Conservation (phyloP, 1,284 basidiomycete species). For the Golubevia sp. region DNA sequence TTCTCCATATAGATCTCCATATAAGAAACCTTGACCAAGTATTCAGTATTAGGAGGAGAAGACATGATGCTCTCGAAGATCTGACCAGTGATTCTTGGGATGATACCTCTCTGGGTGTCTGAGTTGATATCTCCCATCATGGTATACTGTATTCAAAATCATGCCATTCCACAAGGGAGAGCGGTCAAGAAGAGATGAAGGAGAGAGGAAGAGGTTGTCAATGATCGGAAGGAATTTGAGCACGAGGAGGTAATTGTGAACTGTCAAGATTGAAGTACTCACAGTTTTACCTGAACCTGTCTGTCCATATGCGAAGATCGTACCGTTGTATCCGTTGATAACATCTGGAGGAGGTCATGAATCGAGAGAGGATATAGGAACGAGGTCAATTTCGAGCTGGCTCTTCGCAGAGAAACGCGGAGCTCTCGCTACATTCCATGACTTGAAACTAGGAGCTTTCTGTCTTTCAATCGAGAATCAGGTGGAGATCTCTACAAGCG, state of each 20-base stretch:
- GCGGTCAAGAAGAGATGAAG: too few species aligned
- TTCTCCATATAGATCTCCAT: constrained; percentile 99
- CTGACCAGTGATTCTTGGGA: constrained; percentile 97
- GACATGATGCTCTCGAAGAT: constrained; percentile 97
- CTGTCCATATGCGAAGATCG: constrained; percentile 91
- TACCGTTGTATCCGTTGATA: constrained; percentile 95
- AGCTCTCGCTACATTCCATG: too few species aligned
- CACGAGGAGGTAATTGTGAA: too few species aligned
- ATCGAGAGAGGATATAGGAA: constrained; percentile 2
- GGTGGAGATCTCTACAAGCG: not conserved
- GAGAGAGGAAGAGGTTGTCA: too few species aligned
- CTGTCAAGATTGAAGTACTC: too few species aligned
- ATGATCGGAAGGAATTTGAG: too few species aligned
- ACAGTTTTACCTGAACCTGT: constrained; percentile 71
- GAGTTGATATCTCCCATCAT: constrained; percentile 76
- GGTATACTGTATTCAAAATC: constrained; percentile 66
- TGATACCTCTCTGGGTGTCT: constrained; percentile 76
- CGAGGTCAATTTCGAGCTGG: not conserved
- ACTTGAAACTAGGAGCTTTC: too few species aligned
- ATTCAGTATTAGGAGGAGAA: constrained; percentile 93
- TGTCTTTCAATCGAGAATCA: too few species aligned
- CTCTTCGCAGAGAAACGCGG: constrained; percentile 18
- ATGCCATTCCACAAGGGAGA: constrained; percentile 93
- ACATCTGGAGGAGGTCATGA: constrained; percentile 72
- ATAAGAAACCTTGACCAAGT: constrained; percentile 98